Percentiles rank a stretch among this genome's conserved stretches.
phyloP scores from a whole-genome alignment of 2,329 filamentous ascomycete species.

The Hymenoscyphus linearis region DNA sequence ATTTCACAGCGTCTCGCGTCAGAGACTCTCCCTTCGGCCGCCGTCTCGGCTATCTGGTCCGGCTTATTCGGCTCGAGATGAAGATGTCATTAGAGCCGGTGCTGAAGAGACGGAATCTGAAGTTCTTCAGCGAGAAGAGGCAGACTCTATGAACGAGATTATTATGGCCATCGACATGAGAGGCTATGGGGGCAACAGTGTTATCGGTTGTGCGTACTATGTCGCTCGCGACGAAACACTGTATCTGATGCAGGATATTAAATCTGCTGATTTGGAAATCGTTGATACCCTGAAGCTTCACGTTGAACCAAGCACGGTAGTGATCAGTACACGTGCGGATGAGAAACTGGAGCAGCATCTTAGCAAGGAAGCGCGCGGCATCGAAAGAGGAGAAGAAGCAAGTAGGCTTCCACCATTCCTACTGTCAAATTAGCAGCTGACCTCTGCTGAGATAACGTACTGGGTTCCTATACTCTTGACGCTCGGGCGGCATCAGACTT shows the following conservation, averaged over 20 bases:
- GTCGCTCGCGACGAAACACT: constrained; percentile 63
- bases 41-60: constrained; percentile 7
- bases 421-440: not conserved
- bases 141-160: constrained; percentile 57
- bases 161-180: constrained; percentile 77
- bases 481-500: constrained; percentile 70
- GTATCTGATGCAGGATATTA: constrained; percentile 72
- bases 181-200: constrained; percentile 43
- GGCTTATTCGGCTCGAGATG: constrained; percentile 9
- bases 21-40: constrained; percentile 18
- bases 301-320: constrained; percentile 49
- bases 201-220: constrained; percentile 82
- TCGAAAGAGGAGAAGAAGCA: constrained; percentile 21
- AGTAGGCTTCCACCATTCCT: constrained; percentile 16
- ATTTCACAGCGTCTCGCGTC: constrained; percentile 14
- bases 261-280: constrained; percentile 61
- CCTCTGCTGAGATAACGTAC: constrained; percentile 32
- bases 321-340: constrained; percentile 38
- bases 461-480: constrained; percentile 51
- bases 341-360: constrained; percentile 31
- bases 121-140: constrained; percentile 34
- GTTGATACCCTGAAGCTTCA: constrained; percentile 56
- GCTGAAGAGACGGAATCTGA: constrained; percentile 30
- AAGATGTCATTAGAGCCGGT: constrained; percentile 9
- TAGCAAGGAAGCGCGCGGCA: constrained; percentile 27